These are phyloP conservation scores for Diaporthe sp. DNA, from an alignment of 2,329 filamentous ascomycete genomes.

Conservation along the genomic window DNA sequence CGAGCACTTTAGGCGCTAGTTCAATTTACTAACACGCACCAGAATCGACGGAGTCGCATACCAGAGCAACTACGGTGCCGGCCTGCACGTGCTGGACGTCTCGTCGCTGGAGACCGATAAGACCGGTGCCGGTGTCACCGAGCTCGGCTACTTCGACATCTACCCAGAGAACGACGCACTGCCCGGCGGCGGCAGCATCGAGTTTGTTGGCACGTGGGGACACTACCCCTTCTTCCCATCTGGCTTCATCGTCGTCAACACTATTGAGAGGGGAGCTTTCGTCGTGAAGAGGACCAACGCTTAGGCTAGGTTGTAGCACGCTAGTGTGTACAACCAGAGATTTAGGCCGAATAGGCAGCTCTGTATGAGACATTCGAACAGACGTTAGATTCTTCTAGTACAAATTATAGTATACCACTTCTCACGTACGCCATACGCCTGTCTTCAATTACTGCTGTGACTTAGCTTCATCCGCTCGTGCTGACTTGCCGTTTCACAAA, in stretches of 20 bases:
- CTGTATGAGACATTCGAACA: not conserved
- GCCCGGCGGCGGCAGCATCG: conserved; percentile 52
- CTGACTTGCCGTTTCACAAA: not conserved
- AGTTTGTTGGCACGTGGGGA: conserved; percentile 59
- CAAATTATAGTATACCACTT: not conserved
- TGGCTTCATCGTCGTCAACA: conserved; percentile 59
- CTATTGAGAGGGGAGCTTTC: conserved; percentile 60
- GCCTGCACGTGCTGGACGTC: conserved; percentile 55
- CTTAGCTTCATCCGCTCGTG: not conserved
- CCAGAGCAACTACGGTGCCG: conserved; percentile 63
- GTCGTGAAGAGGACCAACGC: conserved; percentile 50
- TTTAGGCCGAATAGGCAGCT: not conserved
- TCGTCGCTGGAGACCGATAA: conserved; percentile 50
- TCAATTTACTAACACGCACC: not conserved
- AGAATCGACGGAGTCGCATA: conserved; percentile 55
- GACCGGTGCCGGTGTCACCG: conserved; percentile 56
- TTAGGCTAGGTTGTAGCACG: not conserved
- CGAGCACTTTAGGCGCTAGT: no score
- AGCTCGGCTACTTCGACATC: conserved; percentile 62
- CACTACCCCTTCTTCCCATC: conserved; percentile 59
- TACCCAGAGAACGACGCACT: conserved; percentile 62
- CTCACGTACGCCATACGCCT: not conserved
- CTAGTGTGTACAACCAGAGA: not conserved
- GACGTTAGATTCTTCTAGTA: conserved; percentile 2
- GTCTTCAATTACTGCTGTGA: not conserved